Evolutionary conservation across 306 rosid genomes (phyloP), one percentile per base, ranked within the genome.

Genomic region (Chamaecrista fasciculata): DNA sequence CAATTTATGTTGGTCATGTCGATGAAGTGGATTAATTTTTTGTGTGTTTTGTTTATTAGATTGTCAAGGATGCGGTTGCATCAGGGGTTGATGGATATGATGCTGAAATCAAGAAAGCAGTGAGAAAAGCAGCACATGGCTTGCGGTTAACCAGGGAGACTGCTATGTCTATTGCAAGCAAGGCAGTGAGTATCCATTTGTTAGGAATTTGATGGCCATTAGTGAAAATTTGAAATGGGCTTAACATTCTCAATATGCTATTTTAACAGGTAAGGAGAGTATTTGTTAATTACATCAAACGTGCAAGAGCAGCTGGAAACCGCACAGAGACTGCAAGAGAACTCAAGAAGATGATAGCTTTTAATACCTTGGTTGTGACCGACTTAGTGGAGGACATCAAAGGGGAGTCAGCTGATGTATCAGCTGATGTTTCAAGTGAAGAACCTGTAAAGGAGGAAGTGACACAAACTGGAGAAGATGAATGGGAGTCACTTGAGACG

Each of bases 151-250:
- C 86, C 25, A 85, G 89, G 87, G 99, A 91, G 71, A 56, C 80
- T 81, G 99, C 97, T 58, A 85, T 95, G 91, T 85, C 97, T 33
- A 95, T 95, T 78, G 92, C 96, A 29, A 83, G 96, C 92, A 95
- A 87, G 79, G 97, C 97, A 12, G 99, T 95, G 70, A 87, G 97
- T 81, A 47, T 72, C 81, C 63, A 9, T 31, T 58, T 79, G 62
- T 44, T 49, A 71, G 51, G 58, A 84, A 51, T 44, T 61, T 53
- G 39, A 56, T 66, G 49, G 40, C 70, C 66, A 42, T 39, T 31
- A 28, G 18, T 49, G 16, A 8, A 37, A 53, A 40, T 61, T 66
- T 70, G 36, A 66, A 34, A 18, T 44, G 18, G 20, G 39, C 57
- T 51, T 66, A 71, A 18, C 18, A 18, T 51, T 47, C 65, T 1